These are phyloP conservation scores for Exutisphaerella laricina DNA, from an alignment of 2,329 filamentous ascomycete genomes.

Conservation along the genomic window DNA sequence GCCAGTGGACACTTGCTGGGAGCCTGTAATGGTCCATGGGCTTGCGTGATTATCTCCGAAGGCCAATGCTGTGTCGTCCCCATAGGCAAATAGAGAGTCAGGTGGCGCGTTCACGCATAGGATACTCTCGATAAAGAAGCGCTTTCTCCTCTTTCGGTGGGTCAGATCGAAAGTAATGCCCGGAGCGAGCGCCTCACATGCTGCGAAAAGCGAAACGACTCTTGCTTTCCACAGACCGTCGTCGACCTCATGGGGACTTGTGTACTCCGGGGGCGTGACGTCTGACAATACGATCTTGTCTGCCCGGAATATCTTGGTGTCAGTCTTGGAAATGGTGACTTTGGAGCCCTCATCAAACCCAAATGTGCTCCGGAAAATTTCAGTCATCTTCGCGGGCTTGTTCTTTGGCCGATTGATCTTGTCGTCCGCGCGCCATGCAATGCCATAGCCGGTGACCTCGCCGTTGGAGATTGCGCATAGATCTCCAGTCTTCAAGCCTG, in stretches of 20 bases:
- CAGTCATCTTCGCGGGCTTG: slow-evolving; percentile 66
- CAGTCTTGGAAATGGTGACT: slow-evolving; percentile 55
- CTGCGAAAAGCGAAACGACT: slow-evolving; percentile 8
- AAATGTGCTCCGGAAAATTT: slow-evolving; percentile 65
- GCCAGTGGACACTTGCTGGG: background rate
- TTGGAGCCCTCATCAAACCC: slow-evolving; percentile 67
- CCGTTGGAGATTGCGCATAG: slow-evolving; percentile 48
- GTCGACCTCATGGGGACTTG: slow-evolving; percentile 20
- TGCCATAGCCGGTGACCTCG: slow-evolving; percentile 47
- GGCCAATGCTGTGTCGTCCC: slow-evolving; percentile 21
- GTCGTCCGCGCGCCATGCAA: slow-evolving; percentile 56
- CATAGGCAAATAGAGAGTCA: slow-evolving; percentile 19
- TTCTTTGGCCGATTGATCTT: slow-evolving; percentile 54
- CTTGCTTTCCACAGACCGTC: slow-evolving; percentile 34
- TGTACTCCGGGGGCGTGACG: slow-evolving; percentile 39
- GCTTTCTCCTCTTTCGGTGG: slow-evolving; percentile 49
- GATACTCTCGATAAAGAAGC: slow-evolving; percentile 58
- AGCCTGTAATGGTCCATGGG: background rate
- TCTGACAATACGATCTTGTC: slow-evolving; percentile 58
- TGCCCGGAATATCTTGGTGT: slow-evolving; percentile 49
- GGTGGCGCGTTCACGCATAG: slow-evolving; percentile 27
- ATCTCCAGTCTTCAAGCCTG: slow-evolving; percentile 55
- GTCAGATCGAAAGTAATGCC: slow-evolving; percentile 66
- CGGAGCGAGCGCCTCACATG: slow-evolving; percentile 61
- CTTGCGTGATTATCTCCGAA: slow-evolving; percentile 4